A percentile compares a stretch with the other conserved stretches of the same genome.
These are phyloP conservation scores for Melampsora larici-populina DNA, from an alignment of 1,284 basidiomycete species.

Conservation along the genomic window DNA sequence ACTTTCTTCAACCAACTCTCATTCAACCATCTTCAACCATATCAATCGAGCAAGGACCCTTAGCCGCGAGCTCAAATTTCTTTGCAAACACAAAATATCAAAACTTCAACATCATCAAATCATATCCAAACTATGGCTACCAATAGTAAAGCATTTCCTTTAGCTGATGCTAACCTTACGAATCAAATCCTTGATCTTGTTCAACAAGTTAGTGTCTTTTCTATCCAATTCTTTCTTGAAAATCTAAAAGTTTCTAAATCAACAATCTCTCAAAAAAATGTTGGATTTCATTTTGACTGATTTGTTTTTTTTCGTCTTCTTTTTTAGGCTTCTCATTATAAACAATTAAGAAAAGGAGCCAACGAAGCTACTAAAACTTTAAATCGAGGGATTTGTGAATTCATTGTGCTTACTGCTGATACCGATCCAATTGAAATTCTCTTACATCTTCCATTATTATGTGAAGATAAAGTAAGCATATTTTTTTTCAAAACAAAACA, in stretches of 20 bases:
- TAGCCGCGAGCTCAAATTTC: conserved; percentile 34
- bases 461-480: conserved; percentile 84
- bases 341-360: conserved; percentile 97
- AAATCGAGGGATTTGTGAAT: conserved; percentile 97
- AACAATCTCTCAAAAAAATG: neutral
- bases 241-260: neutral
- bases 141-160: conserved; percentile 84
- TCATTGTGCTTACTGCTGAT: conserved; percentile 93
- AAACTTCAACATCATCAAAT: neutral
- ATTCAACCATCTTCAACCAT: no score
- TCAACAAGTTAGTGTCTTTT: conserved; percentile 46
- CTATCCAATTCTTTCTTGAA: conserved; percentile 44
- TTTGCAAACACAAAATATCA: neutral
- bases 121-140: conserved; percentile 23
- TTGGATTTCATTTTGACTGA: neutral
- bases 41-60: conserved; percentile 29
- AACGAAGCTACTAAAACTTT: conserved; percentile 95
- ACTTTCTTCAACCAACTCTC: no score
- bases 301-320: conserved; percentile 51
- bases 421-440: conserved; percentile 98
- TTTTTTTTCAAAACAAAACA: neutral
- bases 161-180: conserved; percentile 82
- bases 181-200: conserved; percentile 72
- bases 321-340: conserved; percentile 83
- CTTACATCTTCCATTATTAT: conserved; percentile 91